Percentiles rank a stretch among this genome's conserved stretches.
Conservation (phyloP, 1,284 basidiomycete species). For the Puccinia triticina region DNA sequence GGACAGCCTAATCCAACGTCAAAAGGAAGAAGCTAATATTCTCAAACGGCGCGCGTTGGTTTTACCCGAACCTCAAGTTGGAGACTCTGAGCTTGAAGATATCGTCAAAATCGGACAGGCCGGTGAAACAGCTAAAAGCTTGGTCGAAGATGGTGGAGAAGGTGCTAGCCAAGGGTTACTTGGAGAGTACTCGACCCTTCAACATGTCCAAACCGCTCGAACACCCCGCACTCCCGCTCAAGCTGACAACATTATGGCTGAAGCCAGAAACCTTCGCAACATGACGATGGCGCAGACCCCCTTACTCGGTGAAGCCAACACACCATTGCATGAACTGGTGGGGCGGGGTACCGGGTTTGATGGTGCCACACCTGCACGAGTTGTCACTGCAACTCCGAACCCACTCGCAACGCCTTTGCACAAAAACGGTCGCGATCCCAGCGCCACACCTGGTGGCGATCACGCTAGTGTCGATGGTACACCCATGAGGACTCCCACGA, state of each 20-base stretch:
- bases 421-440: slow-evolving; percentile 63
- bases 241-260: slow-evolving; percentile 87
- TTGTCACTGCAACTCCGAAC: slow-evolving; percentile 88
- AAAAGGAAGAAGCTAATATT: slow-evolving; percentile 95
- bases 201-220: slow-evolving; percentile 82
- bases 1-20: slow-evolving; percentile 93
- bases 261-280: slow-evolving; percentile 90
- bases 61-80: slow-evolving; percentile 88
- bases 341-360: slow-evolving; percentile 80
- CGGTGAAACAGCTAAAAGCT: slow-evolving; percentile 79
- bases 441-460: slow-evolving; percentile 68
- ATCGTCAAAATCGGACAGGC: slow-evolving; percentile 98
- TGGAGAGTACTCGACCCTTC: slow-evolving; percentile 87
- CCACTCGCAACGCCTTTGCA: slow-evolving; percentile 83
- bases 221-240: slow-evolving; percentile 90
- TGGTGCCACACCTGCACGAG: slow-evolving; percentile 84
- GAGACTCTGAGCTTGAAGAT: slow-evolving; percentile 93
- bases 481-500: slow-evolving; percentile 82
- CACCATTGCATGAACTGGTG: slow-evolving; percentile 75
- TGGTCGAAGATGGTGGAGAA: slow-evolving; percentile 68
- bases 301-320: slow-evolving; percentile 93
- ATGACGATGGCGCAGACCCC: slow-evolving; percentile 92
- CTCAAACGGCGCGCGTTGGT: slow-evolving; percentile 82
- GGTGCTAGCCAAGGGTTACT: slow-evolving; percentile 83
- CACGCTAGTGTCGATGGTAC: slow-evolving; percentile 67